Evolutionary conservation across 2,329 filamentous ascomycete species (phyloP), one percentile per base, ranked within the genome.

Genomic region (Alternaria sp.): DNA sequence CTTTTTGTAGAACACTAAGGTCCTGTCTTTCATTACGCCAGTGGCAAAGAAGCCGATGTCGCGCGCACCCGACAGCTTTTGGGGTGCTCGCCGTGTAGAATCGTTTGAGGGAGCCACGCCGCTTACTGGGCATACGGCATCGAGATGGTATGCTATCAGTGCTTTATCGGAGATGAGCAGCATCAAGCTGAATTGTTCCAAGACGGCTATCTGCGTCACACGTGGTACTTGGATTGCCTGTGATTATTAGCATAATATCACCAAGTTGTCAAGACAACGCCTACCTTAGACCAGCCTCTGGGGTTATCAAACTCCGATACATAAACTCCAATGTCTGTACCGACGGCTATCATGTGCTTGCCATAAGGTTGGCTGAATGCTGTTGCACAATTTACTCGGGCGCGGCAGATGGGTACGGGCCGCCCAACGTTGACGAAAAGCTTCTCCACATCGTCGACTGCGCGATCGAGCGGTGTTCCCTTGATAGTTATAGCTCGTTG

Each of bases 1-100:
- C 77, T 96, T 96, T 82, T 98, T 98, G 86, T 98, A 99, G 78
- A 99, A 94, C 28, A 99, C 89, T 8, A 99, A 84, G 67, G 91
- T 94, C 8, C 95, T 89, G 63, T 99, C 95, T 83, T 99, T 99
- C 94, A 99, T 97, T 61, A 92, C 89, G 10, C 94, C 95, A 1
- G 93, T 95, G 16, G 93, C 92, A 78, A 99, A 99, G 84, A 98
- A 99, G 14, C 94, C 92, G 20, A 99, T 94, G 74, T 99, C 95
- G 75, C 95, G 92, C 66, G 90, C 91, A 28, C 90, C 90, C 3
- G 89, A 92, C 34, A 99, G 85, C 71, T 94, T 93, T 76, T 98
- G 94, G 0, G 95, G 95, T n/a, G 95, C 93, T 64, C 92, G 89
- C 27, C 92, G 89, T 4, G 89, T 85, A 44, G 89, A 94, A 75